phyloP scores from a whole-genome alignment of 1,284 basidiomycete species.

The Schizophyllum commune region DNA sequence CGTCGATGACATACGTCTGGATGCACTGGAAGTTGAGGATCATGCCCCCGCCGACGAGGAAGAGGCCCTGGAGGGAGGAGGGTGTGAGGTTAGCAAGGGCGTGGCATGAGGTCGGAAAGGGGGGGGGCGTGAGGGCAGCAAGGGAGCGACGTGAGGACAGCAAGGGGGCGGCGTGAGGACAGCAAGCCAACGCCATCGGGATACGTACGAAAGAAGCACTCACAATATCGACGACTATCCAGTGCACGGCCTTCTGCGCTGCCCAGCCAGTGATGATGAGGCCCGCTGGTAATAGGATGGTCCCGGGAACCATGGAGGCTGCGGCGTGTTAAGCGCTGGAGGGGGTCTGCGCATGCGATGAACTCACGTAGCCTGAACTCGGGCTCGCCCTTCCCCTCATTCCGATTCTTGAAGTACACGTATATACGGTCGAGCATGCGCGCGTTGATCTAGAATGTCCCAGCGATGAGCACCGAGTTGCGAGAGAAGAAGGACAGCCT shows the following conservation, averaged over 20 bases:
- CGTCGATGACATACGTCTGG: constrained; percentile 59
- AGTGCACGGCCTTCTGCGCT: constrained; percentile 39
- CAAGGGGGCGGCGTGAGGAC: too few species aligned
- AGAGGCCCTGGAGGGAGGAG: constrained; percentile 40
- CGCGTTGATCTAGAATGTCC: constrained; percentile 33
- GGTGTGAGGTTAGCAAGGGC: background rate
- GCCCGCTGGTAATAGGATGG: constrained; percentile 43
- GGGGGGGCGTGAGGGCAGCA: too few species aligned
- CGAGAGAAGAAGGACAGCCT: too few species aligned
- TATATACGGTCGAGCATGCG: constrained; percentile 50
- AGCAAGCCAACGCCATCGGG: too few species aligned
- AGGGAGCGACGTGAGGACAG: too few species aligned
- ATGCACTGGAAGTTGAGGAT: constrained; percentile 52
- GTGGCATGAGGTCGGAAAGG: background rate
- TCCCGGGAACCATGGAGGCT: constrained; percentile 57
- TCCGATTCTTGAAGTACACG: constrained; percentile 6
- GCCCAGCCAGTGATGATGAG: constrained; percentile 59
- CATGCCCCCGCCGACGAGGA: constrained; percentile 42
- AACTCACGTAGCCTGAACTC: constrained; percentile 13
- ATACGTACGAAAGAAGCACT: constrained; percentile 18
- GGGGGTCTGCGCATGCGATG: too few species aligned
- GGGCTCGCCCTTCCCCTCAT: constrained; percentile 10
- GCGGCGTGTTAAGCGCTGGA: background rate
- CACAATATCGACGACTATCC: constrained; percentile 62
- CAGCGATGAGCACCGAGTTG: too few species aligned